These are phyloP conservation scores for Wickerhamiella kurtzmanii DNA, from an alignment of 805 yeast genomes.

Conservation along the genomic window DNA sequence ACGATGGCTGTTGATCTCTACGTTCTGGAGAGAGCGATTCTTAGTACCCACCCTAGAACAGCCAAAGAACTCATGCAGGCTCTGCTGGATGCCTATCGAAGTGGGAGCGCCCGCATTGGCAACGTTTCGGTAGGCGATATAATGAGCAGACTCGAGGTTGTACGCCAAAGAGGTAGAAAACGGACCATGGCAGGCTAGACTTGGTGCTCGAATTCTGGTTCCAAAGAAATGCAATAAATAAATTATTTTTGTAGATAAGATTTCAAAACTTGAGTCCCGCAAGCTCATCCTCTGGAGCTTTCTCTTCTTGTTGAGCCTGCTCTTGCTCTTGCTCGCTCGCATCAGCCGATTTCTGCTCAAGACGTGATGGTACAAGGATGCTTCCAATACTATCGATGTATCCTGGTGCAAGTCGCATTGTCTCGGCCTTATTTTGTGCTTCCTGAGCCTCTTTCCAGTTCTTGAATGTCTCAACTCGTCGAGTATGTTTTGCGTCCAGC, in stretches of 20 bases:
- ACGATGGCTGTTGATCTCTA: conserved; percentile 96
- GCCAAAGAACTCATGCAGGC: conserved; percentile 60
- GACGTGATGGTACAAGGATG: conserved; percentile 15
- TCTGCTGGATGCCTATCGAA: conserved; percentile 42
- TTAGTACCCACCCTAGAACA: conserved; percentile 75
- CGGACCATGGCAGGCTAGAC: conserved; percentile 76
- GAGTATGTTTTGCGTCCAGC: conserved; percentile 20
- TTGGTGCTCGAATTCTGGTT: too few species aligned
- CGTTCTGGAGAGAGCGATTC: conserved; percentile 81
- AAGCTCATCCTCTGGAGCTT: background rate
- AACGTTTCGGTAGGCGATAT: conserved; percentile 34
- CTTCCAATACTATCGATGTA: conserved; percentile 25
- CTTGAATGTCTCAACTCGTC: conserved; percentile 20
- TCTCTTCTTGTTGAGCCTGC: background rate
- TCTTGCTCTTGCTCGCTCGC: background rate
- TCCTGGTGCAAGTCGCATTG: conserved; percentile 31
- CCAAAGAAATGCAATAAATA: too few species aligned
- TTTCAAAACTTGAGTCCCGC: background rate
- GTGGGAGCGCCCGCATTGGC: conserved; percentile 21
- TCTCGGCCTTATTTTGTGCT: conserved; percentile 17
- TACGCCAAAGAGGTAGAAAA: conserved; percentile 84
- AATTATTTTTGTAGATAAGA: too few species aligned
- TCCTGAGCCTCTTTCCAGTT: conserved; percentile 25
- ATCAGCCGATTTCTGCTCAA: background rate
- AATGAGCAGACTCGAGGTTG: conserved; percentile 58